These are phyloP conservation scores for Psilocybe sp. DNA, from an alignment of 768 basidiomycete species.

Conservation along the genomic window DNA sequence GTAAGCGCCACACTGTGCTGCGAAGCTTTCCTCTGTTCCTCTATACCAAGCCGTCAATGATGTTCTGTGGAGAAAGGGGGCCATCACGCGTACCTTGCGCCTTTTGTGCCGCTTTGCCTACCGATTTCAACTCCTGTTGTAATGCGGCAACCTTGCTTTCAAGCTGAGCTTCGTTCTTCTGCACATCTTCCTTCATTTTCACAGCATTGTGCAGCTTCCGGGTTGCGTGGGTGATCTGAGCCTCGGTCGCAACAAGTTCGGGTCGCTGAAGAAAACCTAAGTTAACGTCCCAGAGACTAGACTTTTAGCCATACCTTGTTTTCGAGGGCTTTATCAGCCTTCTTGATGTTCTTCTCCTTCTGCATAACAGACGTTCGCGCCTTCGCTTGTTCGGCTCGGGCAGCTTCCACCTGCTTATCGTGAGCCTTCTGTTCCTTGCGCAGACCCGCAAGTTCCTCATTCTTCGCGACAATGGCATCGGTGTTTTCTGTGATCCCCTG, in stretches of 20 bases:
- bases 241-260: slow-evolving; percentile 77
- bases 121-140: slow-evolving; percentile 62
- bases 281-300: not conserved
- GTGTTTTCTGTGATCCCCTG: slow-evolving; percentile 74
- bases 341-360: slow-evolving; percentile 86
- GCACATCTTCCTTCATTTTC: slow-evolving; percentile 60
- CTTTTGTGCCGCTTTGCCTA: slow-evolving; percentile 66
- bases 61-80: no score
- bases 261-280: slow-evolving; percentile 58
- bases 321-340: slow-evolving; percentile 86
- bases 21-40: slow-evolving; percentile 71
- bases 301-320: slow-evolving; percentile 52
- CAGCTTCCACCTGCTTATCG: slow-evolving; percentile 69
- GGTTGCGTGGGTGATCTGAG: slow-evolving; percentile 82
- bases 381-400: slow-evolving; percentile 78
- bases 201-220: slow-evolving; percentile 75
- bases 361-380: slow-evolving; percentile 73
- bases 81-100: slow-evolving; percentile 65
- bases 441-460: slow-evolving; percentile 65
- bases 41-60: slow-evolving; percentile 31
- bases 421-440: slow-evolving; percentile 67
- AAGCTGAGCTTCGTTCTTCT: slow-evolving; percentile 46
- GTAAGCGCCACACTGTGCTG: slow-evolving; percentile 75
- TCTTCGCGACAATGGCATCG: slow-evolving; percentile 67
- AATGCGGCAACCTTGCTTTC: slow-evolving; percentile 51